Evolutionary conservation across 192 early-diverging fungal species (phyloP).

Genomic region (Coemansia sp.): DNA sequence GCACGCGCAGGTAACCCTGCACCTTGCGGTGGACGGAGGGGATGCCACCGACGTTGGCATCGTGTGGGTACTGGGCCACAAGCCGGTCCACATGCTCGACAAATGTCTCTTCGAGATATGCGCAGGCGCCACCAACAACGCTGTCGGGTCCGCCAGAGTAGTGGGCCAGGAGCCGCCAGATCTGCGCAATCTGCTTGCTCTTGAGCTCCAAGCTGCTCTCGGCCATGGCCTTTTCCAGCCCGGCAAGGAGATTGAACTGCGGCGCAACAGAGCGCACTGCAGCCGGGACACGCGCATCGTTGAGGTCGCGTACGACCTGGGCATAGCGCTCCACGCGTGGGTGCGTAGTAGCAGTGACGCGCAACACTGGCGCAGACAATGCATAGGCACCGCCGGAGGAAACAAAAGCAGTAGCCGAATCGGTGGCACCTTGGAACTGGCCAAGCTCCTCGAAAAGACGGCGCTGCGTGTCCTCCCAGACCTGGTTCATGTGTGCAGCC

Average conservation of each 20-base stretch:
- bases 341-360: conserved; percentile 17
- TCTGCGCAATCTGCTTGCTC: conserved; percentile 49
- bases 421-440: conserved; percentile 50
- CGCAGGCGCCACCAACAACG: conserved; percentile 28
- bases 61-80: conserved; percentile 62
- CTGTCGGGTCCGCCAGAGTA: conserved; percentile 1
- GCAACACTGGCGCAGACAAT: not conserved
- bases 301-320: conserved; percentile 33
- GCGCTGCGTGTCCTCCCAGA: conserved; percentile 75
- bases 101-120: conserved; percentile 58
- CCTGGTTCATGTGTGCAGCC: conserved; percentile 57
- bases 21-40: conserved; percentile 73
- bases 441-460: conserved; percentile 84
- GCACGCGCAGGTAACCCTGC: conserved; percentile 69
- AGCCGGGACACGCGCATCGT: conserved; percentile 28
- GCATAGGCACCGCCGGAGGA: conserved; percentile 2
- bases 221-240: conserved; percentile 32
- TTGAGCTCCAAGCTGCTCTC: conserved; percentile 44
- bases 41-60: conserved; percentile 75
- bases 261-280: not conserved
- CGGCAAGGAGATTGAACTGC: conserved; percentile 30
- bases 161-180: conserved; percentile 32
- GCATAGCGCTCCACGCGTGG: conserved; percentile 45
- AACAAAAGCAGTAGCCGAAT: not conserved
- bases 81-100: conserved; percentile 53